Evolutionary conservation across 2,329 filamentous ascomycete species (phyloP).

Genomic region (Xylariaceae sp.): DNA sequence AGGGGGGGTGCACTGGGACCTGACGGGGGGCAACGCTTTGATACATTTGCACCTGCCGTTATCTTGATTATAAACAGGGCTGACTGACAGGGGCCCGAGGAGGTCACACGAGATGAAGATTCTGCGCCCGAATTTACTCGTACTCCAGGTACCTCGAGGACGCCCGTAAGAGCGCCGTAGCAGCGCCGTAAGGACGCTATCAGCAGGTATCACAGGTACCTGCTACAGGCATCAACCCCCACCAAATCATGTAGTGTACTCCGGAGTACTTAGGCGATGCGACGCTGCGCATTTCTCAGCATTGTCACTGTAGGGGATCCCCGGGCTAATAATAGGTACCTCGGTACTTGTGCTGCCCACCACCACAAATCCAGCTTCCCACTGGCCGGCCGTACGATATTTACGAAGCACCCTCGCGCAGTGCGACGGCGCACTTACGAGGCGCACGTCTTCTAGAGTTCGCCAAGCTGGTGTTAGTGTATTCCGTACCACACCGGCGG

Average conservation of each 20-base stretch:
- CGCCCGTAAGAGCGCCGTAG: too few species aligned
- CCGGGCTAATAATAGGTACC: too few species aligned
- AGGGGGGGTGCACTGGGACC: too few species aligned
- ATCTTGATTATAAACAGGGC: constrained; percentile 1
- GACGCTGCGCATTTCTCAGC: background rate
- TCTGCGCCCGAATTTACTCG: constrained; percentile 3
- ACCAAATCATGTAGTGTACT: background rate
- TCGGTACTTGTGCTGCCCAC: too few species aligned
- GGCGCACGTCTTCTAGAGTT: background rate
- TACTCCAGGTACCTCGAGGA: too few species aligned
- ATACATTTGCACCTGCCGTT: background rate
- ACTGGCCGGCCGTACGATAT: too few species aligned
- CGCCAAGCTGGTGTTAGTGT: background rate
- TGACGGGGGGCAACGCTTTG: background rate
- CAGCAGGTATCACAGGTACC: background rate
- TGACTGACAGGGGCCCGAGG: background rate
- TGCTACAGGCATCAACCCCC: background rate
- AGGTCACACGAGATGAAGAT: constrained; percentile 17
- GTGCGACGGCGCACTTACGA: too few species aligned
- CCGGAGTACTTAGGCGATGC: too few species aligned
- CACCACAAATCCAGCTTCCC: too few species aligned
- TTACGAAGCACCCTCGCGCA: too few species aligned
- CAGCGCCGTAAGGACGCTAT: background rate
- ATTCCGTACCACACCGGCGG: background rate
- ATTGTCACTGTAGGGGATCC: too few species aligned